A percentile compares a stretch with the other conserved stretches of the same genome.
phyloP scores from a whole-genome alignment of 225 moss, liverwort and hornwort genomes.

The Neckera pumila region DNA sequence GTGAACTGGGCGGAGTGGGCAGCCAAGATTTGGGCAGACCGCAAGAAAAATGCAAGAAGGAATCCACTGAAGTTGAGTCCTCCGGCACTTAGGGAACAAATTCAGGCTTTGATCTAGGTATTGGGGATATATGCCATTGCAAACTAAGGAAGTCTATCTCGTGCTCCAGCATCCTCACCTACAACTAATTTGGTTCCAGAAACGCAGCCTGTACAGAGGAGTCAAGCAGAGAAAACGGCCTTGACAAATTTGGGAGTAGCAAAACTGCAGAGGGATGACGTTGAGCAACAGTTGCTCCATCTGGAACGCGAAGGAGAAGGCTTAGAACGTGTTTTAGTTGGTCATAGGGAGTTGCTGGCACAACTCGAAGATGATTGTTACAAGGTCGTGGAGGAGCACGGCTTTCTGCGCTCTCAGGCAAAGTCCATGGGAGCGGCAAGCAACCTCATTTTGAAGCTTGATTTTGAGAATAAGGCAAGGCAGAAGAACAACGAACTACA shows the following conservation, averaged over 20 bases:
- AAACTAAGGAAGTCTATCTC: too few relatives aligned
- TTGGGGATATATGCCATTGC: not conserved
- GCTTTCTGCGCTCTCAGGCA: not conserved
- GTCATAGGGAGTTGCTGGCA: too few relatives aligned
- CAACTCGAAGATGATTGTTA: not conserved
- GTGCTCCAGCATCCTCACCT: too few relatives aligned
- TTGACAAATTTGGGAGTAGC: too few relatives aligned
- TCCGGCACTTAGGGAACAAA: not conserved
- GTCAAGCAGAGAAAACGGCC: too few relatives aligned
- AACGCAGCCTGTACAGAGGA: too few relatives aligned
- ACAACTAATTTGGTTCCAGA: too few relatives aligned
- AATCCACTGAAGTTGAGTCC: not conserved
- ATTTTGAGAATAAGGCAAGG: not conserved
- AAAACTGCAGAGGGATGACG: too few relatives aligned
- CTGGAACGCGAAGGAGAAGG: too few relatives aligned
- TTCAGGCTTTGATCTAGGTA: not conserved
- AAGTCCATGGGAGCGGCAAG: not conserved
- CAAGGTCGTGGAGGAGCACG: not conserved
- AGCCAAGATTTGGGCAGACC: not conserved
- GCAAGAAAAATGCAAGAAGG: rapidly evolving
- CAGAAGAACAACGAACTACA: too few relatives aligned
- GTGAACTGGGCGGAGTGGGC: not conserved
- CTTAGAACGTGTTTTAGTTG: too few relatives aligned
- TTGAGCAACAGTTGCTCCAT: too few relatives aligned
- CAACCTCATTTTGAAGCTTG: not conserved